phyloP scores from a whole-genome alignment of 2,329 filamentous ascomycete species.

The Diaporthe vexans region DNA sequence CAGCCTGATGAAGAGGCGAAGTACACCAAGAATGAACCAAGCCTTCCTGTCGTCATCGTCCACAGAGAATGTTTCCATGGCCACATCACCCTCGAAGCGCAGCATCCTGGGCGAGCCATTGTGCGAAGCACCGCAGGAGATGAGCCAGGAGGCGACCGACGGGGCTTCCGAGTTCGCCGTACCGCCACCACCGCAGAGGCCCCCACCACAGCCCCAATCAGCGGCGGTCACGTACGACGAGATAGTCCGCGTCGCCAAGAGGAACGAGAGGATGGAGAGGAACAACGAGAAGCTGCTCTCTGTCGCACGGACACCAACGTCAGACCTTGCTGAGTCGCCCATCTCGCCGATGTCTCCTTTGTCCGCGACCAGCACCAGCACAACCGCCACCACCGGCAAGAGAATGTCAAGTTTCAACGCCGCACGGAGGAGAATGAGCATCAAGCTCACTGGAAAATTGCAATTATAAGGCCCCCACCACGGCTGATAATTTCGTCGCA shows the following conservation, averaged over 20 bases:
- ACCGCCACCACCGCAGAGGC: conserved; percentile 48
- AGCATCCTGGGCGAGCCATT: conserved; percentile 44
- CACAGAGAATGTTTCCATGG: conserved; percentile 51
- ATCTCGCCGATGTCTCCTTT: conserved; percentile 38
- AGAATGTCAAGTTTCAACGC: conserved; percentile 39
- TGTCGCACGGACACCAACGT: conserved; percentile 20
- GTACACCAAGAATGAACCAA: conserved; percentile 61
- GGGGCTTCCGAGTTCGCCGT: conserved; percentile 47
- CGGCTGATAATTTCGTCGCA: not conserved
- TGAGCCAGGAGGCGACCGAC: not conserved
- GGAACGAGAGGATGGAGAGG: conserved; percentile 49
- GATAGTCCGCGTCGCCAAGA: conserved; percentile 60
- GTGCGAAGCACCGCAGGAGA: conserved; percentile 41
- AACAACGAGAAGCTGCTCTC: conserved; percentile 32
- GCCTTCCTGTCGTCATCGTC: conserved; percentile 50
- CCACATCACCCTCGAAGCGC: conserved; percentile 48
- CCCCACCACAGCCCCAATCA: conserved; percentile 46
- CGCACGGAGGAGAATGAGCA: conserved; percentile 40
- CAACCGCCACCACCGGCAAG: conserved; percentile 35
- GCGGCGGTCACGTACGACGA: conserved; percentile 62
- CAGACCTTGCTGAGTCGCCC: conserved; percentile 35
- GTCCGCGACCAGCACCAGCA: conserved; percentile 34
- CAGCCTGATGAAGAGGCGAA: conserved; percentile 68
- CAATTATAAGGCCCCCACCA: conserved; percentile 22
- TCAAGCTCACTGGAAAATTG: conserved; percentile 41